Evolutionary conservation across 2,329 filamentous ascomycete species (phyloP), one percentile per base, ranked within the genome.

Genomic region (Bipolaris bicolor): DNA sequence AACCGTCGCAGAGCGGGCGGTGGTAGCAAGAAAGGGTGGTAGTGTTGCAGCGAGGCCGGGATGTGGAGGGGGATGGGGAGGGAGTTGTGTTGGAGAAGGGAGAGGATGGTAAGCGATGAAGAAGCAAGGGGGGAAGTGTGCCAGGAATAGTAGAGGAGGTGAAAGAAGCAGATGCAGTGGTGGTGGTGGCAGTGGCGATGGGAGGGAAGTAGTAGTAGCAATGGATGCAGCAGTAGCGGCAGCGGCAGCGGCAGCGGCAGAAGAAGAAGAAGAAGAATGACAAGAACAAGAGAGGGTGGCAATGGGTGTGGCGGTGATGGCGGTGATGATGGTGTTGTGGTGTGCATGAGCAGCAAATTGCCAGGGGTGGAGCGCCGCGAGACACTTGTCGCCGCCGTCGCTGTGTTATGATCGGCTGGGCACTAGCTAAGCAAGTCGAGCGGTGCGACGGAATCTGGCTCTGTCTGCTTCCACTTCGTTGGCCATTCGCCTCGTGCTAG

Each of bases 281-380:
- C 3, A 20, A 20, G 20, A 20, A 20, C 20, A 20, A 20, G 20
- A 20, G 20, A 20, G 2, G 10, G 43, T 18, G 15, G 43, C 24
- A n/a, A 26, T 20, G 43, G n/a, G 5, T n/a, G 29, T 36, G 31
- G 18, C 24, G 15, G 33, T 34, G 46, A 16, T 41, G 18, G 26
- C 7, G 29, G 34, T 40, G n/a, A 22, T 41, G 24, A 39, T 51
- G 39, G 49, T 37, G 33, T 34, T 34, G 15, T 29, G 33, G 11
- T 15, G 36, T 10, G n/a, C 31, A 44, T 41, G 22, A 24, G 29
- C 22, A 13, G 41, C 24, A 44, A 44, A 44, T 44, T 55, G 50
- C 31, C 48, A 43, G 54, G 54, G 55, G 55, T 52, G 55, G 47
- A 53, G 55, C 55, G 55, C 55, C 55, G 55, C 49, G 55, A 53